A percentile compares a stretch with the other conserved stretches of the same genome.
Conservation (phyloP, 2,329 filamentous ascomycete genomes). For the Verticillium longisporum region DNA sequence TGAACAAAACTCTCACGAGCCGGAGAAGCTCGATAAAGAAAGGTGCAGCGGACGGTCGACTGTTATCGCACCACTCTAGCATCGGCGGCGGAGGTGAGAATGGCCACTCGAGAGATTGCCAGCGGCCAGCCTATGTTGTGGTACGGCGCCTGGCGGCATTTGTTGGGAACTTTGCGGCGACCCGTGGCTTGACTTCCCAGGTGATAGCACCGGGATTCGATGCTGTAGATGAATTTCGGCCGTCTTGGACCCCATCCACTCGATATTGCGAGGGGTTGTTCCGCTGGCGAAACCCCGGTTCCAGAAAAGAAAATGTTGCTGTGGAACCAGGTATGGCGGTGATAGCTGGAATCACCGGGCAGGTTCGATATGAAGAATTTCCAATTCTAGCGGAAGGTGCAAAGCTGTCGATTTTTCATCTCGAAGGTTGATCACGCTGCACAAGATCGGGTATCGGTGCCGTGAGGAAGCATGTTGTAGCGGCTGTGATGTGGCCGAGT, state of each 20-base stretch:
- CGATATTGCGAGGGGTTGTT: background rate
- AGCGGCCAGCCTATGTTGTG: background rate
- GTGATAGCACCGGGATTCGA: background rate
- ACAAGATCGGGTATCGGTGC: background rate
- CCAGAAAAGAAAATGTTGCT: background rate
- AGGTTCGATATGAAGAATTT: no score
- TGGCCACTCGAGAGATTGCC: background rate
- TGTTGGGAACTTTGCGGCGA: background rate
- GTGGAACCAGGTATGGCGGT: background rate
- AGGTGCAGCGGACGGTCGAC: background rate
- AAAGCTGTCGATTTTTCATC: background rate
- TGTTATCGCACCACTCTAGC: background rate
- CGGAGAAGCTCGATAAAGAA: no score
- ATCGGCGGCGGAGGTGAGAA: background rate
- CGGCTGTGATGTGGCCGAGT: background rate
- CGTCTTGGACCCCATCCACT: background rate
- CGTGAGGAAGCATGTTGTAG: background rate
- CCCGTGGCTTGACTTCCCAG: background rate
- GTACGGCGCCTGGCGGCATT: background rate
- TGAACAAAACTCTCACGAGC: no score
- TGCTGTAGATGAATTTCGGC: background rate
- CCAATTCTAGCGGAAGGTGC: no score
- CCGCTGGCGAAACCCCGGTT: background rate
- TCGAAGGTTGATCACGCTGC: background rate
- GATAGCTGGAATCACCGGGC: no score